Base-by-base conservation (phyloP, 176 grass and related monocot genomes). In the Chloris gayana region DNA sequence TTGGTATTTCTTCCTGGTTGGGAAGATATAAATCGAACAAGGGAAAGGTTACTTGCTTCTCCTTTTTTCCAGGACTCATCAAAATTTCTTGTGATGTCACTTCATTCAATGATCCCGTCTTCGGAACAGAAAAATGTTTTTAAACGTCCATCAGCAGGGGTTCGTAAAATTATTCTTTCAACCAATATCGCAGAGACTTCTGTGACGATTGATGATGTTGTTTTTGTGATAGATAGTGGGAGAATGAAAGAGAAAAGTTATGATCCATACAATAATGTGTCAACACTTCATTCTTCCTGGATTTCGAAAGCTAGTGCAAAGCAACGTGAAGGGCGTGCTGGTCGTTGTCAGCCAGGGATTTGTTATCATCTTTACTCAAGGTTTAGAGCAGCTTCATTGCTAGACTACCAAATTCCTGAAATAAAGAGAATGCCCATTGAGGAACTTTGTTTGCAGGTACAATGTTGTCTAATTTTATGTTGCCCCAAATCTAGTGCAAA, bases 181-280 rank as follows among this genome's bases (percentile, higher is more conserved):
- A 98, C 92, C 13, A 98, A 98, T 83, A 98, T 98, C 72, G 90
- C 95, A 42, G 95, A 98, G 90, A 98, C 92, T 67, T 88, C 95
- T 71, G 88, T 98, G 46, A 98, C 95, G 62, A 98, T 98, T 85
- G 92, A 98, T 89, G 95, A 98, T 84, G 78, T 98, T 63, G 92
- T 98, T 60, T 98, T 88, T 82, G 92, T 98, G 30, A 93, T 98
- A 83, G 92, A 95, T 75, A 94, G 78, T 91, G 95, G 95, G 31
- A 86, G 92, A 73, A 98, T 98, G 95, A 98, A 98, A 87, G 95
- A 95, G 79, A 98, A 93, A 88, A 98, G 88, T 80, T 98, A 98
- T 85, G 95, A 98, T 93, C 95, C 95, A 32, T 95, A 98, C 74
- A 98, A 89, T 85, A 93, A 89, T 69, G 95, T 98, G 46, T 98